Evolutionary conservation across 371 early-diverging fungal species (phyloP).

Genomic region (Mucor saturninus): DNA sequence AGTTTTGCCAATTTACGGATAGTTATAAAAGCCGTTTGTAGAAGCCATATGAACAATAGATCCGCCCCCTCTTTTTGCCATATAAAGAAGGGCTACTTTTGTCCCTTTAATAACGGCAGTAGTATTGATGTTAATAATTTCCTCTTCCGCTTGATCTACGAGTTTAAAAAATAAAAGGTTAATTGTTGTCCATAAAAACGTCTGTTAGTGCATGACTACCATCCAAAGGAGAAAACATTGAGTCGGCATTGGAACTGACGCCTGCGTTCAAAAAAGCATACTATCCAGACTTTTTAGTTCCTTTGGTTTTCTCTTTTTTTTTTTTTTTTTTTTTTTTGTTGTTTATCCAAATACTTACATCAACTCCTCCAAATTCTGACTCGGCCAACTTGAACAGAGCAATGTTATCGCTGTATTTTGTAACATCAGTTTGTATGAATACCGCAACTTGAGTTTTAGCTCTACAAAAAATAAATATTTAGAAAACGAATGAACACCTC

Average conservation of each 20-base stretch:
- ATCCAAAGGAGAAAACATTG: conserved; percentile 33
- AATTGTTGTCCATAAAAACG: too few relatives aligned
- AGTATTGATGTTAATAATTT: conserved; percentile 69
- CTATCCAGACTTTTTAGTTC: conserved; percentile 2
- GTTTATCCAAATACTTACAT: too few relatives aligned
- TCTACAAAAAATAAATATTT: conserved; percentile 3
- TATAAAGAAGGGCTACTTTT: conserved; percentile 45
- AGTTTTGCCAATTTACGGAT: conserved; percentile 20
- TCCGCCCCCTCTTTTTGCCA: conserved; percentile 48
- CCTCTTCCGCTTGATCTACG: conserved; percentile 35
- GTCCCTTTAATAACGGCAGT: conserved; percentile 65
- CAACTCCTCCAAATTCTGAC: conserved; percentile 60
- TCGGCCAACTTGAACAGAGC: conserved; percentile 55
- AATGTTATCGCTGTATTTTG: conserved; percentile 50
- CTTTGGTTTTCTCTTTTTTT: neutral
- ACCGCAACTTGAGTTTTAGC: conserved; percentile 40
- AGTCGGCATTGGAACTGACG: conserved; percentile 44
- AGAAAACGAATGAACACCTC: neutral
- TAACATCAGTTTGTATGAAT: conserved; percentile 65
- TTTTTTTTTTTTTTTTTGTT: too few relatives aligned
- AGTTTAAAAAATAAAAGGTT: neutral
- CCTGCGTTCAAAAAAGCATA: conserved; percentile 60
- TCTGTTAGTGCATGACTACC: conserved; percentile 13
- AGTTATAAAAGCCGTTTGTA: conserved; percentile 30
- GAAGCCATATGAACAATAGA: conserved; percentile 55